Percentiles rank a stretch among this genome's conserved stretches.
Evolutionary conservation across 2,329 filamentous ascomycete species (phyloP).

Genomic region (Apiospora hydei): DNA sequence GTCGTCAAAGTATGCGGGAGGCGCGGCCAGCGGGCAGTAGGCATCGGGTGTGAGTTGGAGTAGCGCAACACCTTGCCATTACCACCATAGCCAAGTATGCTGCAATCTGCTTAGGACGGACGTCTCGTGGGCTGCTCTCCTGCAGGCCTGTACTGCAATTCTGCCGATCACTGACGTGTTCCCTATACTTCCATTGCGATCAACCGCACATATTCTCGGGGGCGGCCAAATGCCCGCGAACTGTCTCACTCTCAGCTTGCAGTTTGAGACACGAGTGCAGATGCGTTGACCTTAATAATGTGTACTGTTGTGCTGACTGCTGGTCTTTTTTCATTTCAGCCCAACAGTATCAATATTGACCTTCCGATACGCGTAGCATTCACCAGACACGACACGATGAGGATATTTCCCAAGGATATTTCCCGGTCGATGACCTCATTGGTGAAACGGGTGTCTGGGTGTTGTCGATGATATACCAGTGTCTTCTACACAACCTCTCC

Average conservation of each 20-base stretch:
- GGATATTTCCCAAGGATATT: neutral
- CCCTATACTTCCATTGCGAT: neutral
- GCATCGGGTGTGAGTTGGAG: neutral
- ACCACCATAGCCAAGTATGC: neutral
- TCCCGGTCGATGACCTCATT: neutral
- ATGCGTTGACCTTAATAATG: neutral
- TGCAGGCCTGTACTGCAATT: neutral
- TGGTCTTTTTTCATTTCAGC: neutral
- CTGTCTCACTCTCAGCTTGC: neutral
- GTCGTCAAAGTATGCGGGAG: neutral
- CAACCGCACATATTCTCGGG: neutral
- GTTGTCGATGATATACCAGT: neutral
- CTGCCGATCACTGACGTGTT: conserved; percentile 14
- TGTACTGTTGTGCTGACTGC: neutral
- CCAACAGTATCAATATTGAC: neutral
- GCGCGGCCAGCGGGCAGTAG: neutral
- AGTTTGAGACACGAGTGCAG: neutral
- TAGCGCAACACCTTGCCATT: neutral
- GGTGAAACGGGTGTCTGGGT: neutral
- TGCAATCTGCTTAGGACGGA: neutral
- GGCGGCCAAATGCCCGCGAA: neutral
- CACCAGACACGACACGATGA: neutral
- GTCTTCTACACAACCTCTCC: neutral
- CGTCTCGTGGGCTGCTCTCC: neutral
- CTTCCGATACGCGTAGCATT: neutral